Base-by-base conservation (phyloP, 768 basidiomycete species). In the Lactarius hengduanensis region DNA sequence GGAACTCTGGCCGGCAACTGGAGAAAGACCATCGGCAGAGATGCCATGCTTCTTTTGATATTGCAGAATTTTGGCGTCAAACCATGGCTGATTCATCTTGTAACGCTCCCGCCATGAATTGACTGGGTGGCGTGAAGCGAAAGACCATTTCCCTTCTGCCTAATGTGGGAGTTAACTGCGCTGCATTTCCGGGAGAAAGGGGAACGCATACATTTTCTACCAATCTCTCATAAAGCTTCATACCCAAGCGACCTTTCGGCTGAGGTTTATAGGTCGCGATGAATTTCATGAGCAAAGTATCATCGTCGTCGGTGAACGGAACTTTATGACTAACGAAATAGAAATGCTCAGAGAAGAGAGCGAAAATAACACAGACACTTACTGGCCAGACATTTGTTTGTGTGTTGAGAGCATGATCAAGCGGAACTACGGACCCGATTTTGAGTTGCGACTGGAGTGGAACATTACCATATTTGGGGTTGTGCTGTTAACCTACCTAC, bases 31-130 rank as follows among this genome's bases (percentile, higher is more conserved):
- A 11, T 67, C 28, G 3, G 38, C 7, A 30, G 53, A 34, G 9
- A 72, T 69, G 22, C 28, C 65, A 8, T 81, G 71, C 61, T 77
- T 78, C 64, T 67, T 62, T 62, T 80, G 80, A 64, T 81, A 82
- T 10, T 54, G 71, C 43, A 59, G 68, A 45, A 88, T 86, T n/a
- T 56, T 59, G 2, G 11, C 32, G 66, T 88, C 80, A 60, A 85
- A 86, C 0, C 69, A 28, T 0, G 40, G 69, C 45, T 77, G 59
- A 58, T 87, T 77, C 67, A 78, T 84, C 66, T 72, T 76, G 69
- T 89, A 89, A n/a, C 82, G 79, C 56, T 84, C 81, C 28, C 85
- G 81, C 88, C 88, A 89, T 4, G 86, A 86, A n/a, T 79, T 78
- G 83, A 80, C 84, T 3, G 85, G 3, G 72, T 88, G 88, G 7